Conservation (phyloP, 208 protist species). For the Leishmania mexicana region DNA sequence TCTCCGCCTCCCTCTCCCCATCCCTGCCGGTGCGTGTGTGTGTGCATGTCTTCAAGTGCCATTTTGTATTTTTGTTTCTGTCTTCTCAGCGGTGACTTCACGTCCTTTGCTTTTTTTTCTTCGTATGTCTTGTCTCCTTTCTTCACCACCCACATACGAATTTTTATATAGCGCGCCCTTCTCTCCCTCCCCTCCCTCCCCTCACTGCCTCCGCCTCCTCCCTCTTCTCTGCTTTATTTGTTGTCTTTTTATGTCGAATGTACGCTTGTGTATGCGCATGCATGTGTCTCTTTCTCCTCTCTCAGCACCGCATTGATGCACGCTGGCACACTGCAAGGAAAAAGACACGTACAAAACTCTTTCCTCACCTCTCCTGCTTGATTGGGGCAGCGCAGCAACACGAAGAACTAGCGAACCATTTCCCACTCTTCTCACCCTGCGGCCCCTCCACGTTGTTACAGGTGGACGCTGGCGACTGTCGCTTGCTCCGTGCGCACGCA, state of each 20-base stretch:
- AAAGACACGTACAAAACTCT: neutral
- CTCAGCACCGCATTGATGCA: neutral
- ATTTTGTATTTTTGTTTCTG: neutral
- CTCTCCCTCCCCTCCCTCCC: neutral
- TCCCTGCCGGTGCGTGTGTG: neutral
- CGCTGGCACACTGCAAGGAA: neutral
- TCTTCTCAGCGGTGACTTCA: neutral
- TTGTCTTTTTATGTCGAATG: neutral
- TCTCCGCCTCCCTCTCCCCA: neutral
- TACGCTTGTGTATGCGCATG: neutral
- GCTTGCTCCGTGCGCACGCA: neutral
- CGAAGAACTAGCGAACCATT: neutral
- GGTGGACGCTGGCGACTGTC: neutral
- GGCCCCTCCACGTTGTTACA: conserved; percentile 2
- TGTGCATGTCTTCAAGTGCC: neutral
- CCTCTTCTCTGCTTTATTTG: neutral
- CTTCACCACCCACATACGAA: neutral
- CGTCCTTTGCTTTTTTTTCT: neutral
- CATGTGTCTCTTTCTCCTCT: neutral
- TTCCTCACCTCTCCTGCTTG: neutral
- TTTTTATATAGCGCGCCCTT: neutral
- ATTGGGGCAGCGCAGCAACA: neutral
- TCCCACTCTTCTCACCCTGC: neutral
- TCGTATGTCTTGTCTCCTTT: neutral
- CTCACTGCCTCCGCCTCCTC: neutral